Evolutionary conservation across 129 eudicot genomes (phyloP), one percentile per base, ranked within the genome.

Genomic region (Lactuca saligna): DNA sequence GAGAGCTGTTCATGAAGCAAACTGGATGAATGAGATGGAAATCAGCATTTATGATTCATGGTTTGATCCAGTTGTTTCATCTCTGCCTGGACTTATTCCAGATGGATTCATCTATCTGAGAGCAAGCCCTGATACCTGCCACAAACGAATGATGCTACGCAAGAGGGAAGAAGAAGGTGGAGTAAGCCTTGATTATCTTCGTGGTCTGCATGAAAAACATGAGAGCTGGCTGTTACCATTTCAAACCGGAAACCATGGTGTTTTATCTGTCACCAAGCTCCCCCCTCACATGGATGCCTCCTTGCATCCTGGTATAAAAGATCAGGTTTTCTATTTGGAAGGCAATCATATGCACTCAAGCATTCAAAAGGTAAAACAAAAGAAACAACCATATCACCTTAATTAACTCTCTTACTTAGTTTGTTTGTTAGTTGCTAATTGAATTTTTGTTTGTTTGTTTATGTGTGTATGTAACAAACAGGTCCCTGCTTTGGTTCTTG

Each of bases 1-100:
- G 63, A 82, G 96, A 80, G 97, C 97, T 44, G 97, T 91, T 71
- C 97, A 91, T 63, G 97, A 91, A 83, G 97, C 97, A 33, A 91
- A 91, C 14, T 91, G 96, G 96, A 91, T 91, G 97, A 91, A 79
- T 31, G 96, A 91, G 77, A 91, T 91, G 97, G 97, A 91, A 77
- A 91, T 91, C 62, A 88, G 91, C 90, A 88, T 91, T 8, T 91
- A 91, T 34, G 97, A 91, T 72, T 91, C 96, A 13, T 91, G 97
- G 97, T 91, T 91, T 80, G 96, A 91, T 64, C 97, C 97, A 4
- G 96, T 88, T 9, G 96, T 91, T 53, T 86, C 96, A 42, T 77
- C 88, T 58, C 82, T 88, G 54, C 97, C 97, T 44, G 97, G 97
- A 32, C 91, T 91, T 51, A 66, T 91, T 50, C 97, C 97, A 3